These are phyloP conservation scores for Fusarium palustre DNA, from an alignment of 2,329 filamentous ascomycete genomes.

Conservation along the genomic window DNA sequence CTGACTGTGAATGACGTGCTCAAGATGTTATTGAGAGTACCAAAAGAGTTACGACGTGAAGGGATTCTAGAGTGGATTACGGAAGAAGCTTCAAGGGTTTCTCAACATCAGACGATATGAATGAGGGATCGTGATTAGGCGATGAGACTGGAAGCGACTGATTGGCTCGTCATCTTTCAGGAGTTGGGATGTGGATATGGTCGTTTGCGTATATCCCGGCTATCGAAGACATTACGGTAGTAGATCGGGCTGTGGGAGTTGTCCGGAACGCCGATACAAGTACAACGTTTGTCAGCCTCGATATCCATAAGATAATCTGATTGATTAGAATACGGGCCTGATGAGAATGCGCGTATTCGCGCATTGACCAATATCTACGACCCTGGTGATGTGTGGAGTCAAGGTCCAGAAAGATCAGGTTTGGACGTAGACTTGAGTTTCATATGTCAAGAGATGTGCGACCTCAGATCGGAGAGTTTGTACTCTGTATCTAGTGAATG, in stretches of 20 bases:
- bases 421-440: slow-evolving; percentile 5
- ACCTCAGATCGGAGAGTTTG: not conserved
- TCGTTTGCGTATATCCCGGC: not conserved
- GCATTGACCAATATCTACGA: not conserved
- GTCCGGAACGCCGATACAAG: not conserved
- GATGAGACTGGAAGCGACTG: not conserved
- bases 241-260: not conserved
- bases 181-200: not conserved
- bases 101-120: not conserved
- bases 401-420: not conserved
- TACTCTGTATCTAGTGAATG: not conserved
- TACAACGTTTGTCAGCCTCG: not conserved
- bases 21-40: slow-evolving; percentile 21
- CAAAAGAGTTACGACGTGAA: slow-evolving; percentile 11
- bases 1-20: slow-evolving; percentile 1
- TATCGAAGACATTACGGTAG: not conserved
- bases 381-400: not conserved
- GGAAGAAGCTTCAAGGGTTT: slow-evolving; percentile 4
- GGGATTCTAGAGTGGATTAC: slow-evolving; percentile 34
- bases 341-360: not conserved
- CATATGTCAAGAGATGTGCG: not conserved
- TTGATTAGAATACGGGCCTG: not conserved
- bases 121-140: not conserved
- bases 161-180: not conserved
- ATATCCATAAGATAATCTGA: not conserved